Evolutionary conservation across 306 rosid species (phyloP).

Genomic region (Spatholobus suberectus): DNA sequence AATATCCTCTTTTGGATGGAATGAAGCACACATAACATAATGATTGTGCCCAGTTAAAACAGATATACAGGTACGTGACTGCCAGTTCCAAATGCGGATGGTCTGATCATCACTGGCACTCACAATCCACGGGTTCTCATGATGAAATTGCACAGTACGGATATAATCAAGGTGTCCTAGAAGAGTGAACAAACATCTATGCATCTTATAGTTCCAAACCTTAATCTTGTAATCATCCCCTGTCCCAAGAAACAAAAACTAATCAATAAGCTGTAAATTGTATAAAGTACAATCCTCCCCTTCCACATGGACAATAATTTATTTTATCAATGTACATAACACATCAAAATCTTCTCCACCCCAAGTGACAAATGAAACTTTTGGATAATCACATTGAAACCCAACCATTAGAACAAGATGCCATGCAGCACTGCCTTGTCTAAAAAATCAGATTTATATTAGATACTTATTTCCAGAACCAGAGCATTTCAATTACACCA

Average conservation of each 20-base stretch:
- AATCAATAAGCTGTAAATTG: constrained; percentile 11
- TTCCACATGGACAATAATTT: background rate
- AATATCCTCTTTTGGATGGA: constrained; percentile 95
- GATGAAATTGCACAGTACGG: constrained; percentile 97
- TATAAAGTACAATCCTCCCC: background rate
- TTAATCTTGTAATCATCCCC: constrained; percentile 99
- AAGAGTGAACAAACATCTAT: constrained; percentile 91
- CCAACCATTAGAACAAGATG: constrained; percentile 23
- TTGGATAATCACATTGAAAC: constrained; percentile 12
- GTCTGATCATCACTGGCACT: constrained; percentile 99
- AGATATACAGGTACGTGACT: constrained; percentile 94
- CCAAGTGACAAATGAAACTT: constrained; percentile 15
- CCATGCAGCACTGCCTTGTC: background rate
- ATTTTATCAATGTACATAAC: background rate
- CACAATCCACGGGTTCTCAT: constrained; percentile 94
- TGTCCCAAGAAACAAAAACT: constrained; percentile 47
- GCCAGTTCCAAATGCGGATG: constrained; percentile 99
- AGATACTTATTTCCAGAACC: constrained; percentile 35
- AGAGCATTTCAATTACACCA: constrained; percentile 22
- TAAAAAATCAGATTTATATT: background rate
- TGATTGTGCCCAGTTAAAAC: constrained; percentile 98
- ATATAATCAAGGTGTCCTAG: constrained; percentile 97
- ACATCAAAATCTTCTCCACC: constrained; percentile 26
- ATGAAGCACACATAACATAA: constrained; percentile 96
- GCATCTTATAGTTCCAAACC: constrained; percentile 99